Evolutionary conservation across 805 yeast genomes (phyloP), one percentile per base, ranked within the genome.

Genomic region (Starmera dryadoides): DNA sequence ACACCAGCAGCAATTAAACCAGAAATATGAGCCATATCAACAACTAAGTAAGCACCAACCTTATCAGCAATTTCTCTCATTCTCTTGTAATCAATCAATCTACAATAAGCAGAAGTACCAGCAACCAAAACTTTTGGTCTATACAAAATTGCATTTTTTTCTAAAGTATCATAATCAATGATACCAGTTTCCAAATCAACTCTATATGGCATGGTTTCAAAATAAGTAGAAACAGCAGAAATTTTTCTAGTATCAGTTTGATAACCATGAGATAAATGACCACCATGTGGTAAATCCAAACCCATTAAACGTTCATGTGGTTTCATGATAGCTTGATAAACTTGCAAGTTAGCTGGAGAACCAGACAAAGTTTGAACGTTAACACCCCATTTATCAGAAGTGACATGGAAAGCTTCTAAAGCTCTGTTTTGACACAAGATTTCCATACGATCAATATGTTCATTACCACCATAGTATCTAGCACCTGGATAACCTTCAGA

Each of bases 401-500:
- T 76, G 45, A 91, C 70, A 50, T 73, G 68, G 69, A 93, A 93
- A 8, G 97, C 96, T 52, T 83, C 79, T 48, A 93, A 73, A 35
- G 98, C 98, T 68, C 98, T 83, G 58, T 84, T 69, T 71, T 89
- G 98, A 68, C 98, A 93, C 56, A 93, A 69, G 25, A 76, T 63
- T 71, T 93, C 98, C 61, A 89, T 87, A 64, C 85, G 80, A 71
- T 93, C 98, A 50, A 93, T 93, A 68, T 83, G 82, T 74, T 93
- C 95, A 66, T 93, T 93, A 63, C 98, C 98, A 65, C 98, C 98
- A 63, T 93, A 93, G 74, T 93, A 93, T 66, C 98, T 81, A 47
- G 95, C 97, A 50, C 98, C 98, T 44, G 98, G 98, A 70, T 93
- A 91, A 47, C 98, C 98, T 70, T 93, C 98, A 30, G 97, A 88